Evolutionary conservation across 2,329 filamentous ascomycete genomes (phyloP), one percentile per base, ranked within the genome.

Genomic region (Zymoseptoria crescenta): DNA sequence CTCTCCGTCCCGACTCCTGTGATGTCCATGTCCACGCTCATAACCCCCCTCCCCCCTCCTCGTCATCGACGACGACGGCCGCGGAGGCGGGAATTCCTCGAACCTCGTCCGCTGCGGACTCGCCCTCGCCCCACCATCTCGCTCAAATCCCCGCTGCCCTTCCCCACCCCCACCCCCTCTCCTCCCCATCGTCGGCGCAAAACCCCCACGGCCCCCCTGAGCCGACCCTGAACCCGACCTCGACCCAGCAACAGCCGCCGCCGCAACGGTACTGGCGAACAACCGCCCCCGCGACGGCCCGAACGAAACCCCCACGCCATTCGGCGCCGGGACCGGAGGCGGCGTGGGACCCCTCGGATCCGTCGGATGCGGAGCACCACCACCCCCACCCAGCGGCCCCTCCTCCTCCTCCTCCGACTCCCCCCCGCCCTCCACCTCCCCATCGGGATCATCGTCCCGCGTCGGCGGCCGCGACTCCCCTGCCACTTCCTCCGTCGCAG

Each of bases 261-360:
- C n/a, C n/a, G n/a, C n/a, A n/a, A 41, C 29, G 28, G 52, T 55
- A 54, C 56, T 76, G 3, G 78, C 78, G 60, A 80, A 80, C 2
- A 79, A 65, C 3, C 78, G 78, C 1, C 72, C 70, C 50, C 74
- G 75, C 1, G 74, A 77, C 2, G 78, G 78, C 5, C 70, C 75
- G 62, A 79, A 80, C 0, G 72, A 68, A 24, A 62, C 64, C 2
- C 69, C 67, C 21, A 67, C 49, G 13, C 65, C 62, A 41, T 64
- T 64, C 35, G 50, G 51, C 51, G 52, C 28, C 27, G 50, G 57
- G 59, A 58, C 57, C 53, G 58, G 55, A 45, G 66, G 61, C 20
- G 67, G 64, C 8, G 64, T 62, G 49, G 54, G 20, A 59, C 61
- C 55, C 59, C 59, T 35, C 65, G 52, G 56, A 20, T 53, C 49